Conservation (phyloP, 2,329 filamentous ascomycete species). For the Cladorrhinum sp. region DNA sequence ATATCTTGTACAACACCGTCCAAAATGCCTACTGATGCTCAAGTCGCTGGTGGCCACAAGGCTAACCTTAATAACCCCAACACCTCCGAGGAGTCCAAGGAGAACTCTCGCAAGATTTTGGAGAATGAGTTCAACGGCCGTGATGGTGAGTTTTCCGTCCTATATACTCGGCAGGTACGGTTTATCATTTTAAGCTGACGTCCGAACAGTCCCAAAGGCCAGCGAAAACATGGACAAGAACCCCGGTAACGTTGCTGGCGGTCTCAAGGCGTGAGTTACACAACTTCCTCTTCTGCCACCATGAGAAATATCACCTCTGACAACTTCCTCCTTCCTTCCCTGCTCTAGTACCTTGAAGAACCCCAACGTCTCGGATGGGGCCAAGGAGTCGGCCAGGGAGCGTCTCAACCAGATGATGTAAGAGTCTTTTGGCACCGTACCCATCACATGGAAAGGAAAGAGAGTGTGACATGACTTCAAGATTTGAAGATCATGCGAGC, state of each 20-base stretch:
- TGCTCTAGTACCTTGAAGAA: slow-evolving; percentile 48
- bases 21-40: slow-evolving; percentile 49
- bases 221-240: slow-evolving; percentile 41
- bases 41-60: slow-evolving; percentile 58
- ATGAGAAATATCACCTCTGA: slow-evolving; percentile 8
- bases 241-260: slow-evolving; percentile 51
- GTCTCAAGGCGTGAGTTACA: slow-evolving; percentile 48
- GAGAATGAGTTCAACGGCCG: slow-evolving; percentile 48
- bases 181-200: neutral
- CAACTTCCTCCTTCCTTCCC: neutral
- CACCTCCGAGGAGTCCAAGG: slow-evolving; percentile 53
- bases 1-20: slow-evolving; percentile 5
- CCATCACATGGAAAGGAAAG: slow-evolving; percentile 3
- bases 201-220: slow-evolving; percentile 11
- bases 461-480: neutral
- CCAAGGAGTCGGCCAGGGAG: slow-evolving; percentile 54
- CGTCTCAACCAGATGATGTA: slow-evolving; percentile 47
- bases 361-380: slow-evolving; percentile 54
- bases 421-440: too few relatives aligned
- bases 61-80: slow-evolving; percentile 57
- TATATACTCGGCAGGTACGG: neutral
- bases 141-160: slow-evolving; percentile 29
- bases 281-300: slow-evolving; percentile 12
- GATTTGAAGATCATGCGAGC: neutral
- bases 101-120: slow-evolving; percentile 52